phyloP scores from a whole-genome alignment of 2,329 filamentous ascomycete species.

The Fusarium sp. region DNA sequence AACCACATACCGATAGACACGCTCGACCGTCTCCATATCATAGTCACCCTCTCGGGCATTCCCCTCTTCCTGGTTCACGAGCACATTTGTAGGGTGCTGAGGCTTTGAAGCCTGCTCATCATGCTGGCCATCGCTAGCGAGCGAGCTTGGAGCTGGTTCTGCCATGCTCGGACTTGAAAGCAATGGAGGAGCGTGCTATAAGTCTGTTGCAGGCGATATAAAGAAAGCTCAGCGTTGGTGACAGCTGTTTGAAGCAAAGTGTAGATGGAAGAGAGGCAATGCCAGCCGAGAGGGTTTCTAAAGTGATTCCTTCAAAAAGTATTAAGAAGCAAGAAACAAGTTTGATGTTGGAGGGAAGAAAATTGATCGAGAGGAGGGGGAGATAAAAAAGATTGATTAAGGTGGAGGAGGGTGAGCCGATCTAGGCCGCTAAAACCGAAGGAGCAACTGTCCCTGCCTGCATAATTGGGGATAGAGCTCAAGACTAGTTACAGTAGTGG shows the following conservation, averaged over 20 bases:
- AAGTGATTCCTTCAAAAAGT: background rate
- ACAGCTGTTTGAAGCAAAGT: conserved; percentile 16
- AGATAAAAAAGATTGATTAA: conserved; percentile 22
- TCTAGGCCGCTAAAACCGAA: conserved; percentile 40
- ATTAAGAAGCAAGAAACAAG: background rate
- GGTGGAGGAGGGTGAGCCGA: conserved; percentile 34
- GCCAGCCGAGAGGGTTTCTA: conserved; percentile 35
- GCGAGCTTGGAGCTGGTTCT: conserved; percentile 47
- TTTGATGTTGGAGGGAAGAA: conserved; percentile 26
- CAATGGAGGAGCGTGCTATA: conserved; percentile 66
- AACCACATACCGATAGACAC: conserved; percentile 58
- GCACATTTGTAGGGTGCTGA: conserved; percentile 34
- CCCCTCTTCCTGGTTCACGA: conserved; percentile 48
- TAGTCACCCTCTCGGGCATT: conserved; percentile 56
- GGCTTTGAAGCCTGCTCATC: conserved; percentile 36
- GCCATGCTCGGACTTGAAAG: conserved; percentile 63
- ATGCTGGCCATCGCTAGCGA: conserved; percentile 50
- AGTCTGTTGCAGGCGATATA: conserved; percentile 48
- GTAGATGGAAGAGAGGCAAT: conserved; percentile 35
- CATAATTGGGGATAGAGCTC: conserved; percentile 24
- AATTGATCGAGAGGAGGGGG: conserved; percentile 20
- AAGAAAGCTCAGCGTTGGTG: background rate
- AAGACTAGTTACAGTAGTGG: background rate
- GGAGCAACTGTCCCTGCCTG: conserved; percentile 23
- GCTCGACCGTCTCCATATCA: conserved; percentile 64